Base-by-base conservation (phyloP, 805 yeast species). In the Lachancea kluyveri region DNA sequence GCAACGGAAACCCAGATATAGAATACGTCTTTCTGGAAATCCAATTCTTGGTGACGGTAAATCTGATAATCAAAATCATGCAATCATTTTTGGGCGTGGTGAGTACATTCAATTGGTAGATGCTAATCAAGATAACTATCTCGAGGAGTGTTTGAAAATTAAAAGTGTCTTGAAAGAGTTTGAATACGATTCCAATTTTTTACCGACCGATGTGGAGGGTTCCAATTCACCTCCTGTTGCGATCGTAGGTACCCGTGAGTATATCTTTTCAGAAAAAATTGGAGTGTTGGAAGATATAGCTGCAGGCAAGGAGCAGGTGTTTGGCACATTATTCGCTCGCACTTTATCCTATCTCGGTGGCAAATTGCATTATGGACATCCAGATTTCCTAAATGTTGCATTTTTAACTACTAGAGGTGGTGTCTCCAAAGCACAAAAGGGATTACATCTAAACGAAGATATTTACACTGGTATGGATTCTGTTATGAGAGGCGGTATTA, bases 351-450 rank as follows among this genome's bases (percentile, higher is more conserved):
- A 77, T 50, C 72, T 82, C 44, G 92, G 90, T 17, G 90, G 88
- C 18, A 83, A 83, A 52, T 66, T 83, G 30, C 94, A 83, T 53
- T 83, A 83, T 61, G 94, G 94, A 6, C 94, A 83, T 54, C 94
- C 94, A 20, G 94, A 83, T 59, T 79, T 83, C 59, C 62, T 83
- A 47, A 81, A 82, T 46, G 70, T 76, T 8, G 64, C 79, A 1
- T 83, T 78, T 52, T 79, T 83, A 88, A 73, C 83, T 4, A 82
- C 92, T 2, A 65, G 94, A 59, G 94, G 94, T 19, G 94, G 94
- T 35, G 86, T 82, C 16, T 82, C 92, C 1, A 83, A 83, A 53
- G 87, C 90, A 8, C 92, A 83, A 51, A 77, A 77, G 46, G 90
- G 92, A 5, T 64, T 83, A 39, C 92, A 83, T 54, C 66, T 83